Evolutionary conservation across 179 eudicot genomes (phyloP), one percentile per base, ranked within the genome.

Genomic region (Spinacia oleracea): DNA sequence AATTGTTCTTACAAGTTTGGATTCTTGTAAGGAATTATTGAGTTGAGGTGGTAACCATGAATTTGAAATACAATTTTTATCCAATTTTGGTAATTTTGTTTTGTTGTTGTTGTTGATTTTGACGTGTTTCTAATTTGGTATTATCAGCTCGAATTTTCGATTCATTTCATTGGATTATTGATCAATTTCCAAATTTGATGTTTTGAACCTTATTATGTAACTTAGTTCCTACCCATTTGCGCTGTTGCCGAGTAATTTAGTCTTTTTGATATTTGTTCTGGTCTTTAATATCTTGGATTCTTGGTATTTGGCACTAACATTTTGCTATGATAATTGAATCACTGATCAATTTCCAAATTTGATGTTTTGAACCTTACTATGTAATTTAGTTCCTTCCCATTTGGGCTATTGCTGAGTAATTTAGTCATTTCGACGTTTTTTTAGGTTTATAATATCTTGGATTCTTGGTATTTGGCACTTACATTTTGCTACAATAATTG

Each of bases 1-100:
- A 42, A 20, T 48, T 45, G 1, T 53, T 48, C 16, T 76, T 32
- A 50, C 64, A 56, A 59, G 20, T 18, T 70, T 18, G 69, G 59
- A 29, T n/a, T 65, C 50, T 56, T 58, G 12, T 15, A 15, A 58
- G 7, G 75, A 38, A 38, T 63, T 64, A 46, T 73, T 53, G 32
- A 79, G n/a, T 70, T 78, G 62, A 64, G 77, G 78, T 72, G 25
- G 67, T 70, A 0, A 72, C 48, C 15, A 5, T 72, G 42, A 29
- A 18, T 71, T 21, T 31, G 63, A 12, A 8, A 43, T 63, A 0
- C 21, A 31, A 12, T 14, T 14, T 6, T 63, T 63, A 38, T 50
- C 6, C 23, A 31, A 38, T 80, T 68, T n/a, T 79, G 82, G n/a
- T n/a, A n/a, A n/a, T n/a, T 48, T 59, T 16, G 62, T 75, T 23